A percentile compares a stretch with the other conserved stretches of the same genome.
These are phyloP conservation scores for Alternaria brassicae DNA, from an alignment of 2,329 filamentous ascomycete species.

Conservation along the genomic window DNA sequence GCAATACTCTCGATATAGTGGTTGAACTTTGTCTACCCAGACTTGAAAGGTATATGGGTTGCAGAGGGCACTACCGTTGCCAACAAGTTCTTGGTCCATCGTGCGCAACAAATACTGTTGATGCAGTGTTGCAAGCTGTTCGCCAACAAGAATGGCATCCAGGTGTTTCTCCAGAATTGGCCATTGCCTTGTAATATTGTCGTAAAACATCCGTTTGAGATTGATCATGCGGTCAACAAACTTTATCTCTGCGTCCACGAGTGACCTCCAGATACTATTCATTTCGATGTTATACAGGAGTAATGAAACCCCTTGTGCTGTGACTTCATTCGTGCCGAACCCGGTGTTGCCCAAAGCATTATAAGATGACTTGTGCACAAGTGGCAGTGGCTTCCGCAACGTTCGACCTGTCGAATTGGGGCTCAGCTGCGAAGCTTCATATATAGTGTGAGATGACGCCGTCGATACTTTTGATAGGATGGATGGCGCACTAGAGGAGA, in stretches of 20 bases:
- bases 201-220: constrained; percentile 38
- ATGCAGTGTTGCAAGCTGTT: constrained; percentile 28
- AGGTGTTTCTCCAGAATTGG: constrained; percentile 36
- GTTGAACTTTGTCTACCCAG: constrained; percentile 31
- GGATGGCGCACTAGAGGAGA: constrained; percentile 11
- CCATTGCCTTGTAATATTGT: constrained; percentile 36
- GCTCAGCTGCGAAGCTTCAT: constrained; percentile 9
- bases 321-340: background rate
- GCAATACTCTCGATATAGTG: constrained; percentile 34
- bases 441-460: constrained; percentile 25
- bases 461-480: constrained; percentile 24
- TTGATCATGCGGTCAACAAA: constrained; percentile 36
- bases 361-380: constrained; percentile 20
- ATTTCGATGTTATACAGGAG: constrained; percentile 26
- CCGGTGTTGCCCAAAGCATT: constrained; percentile 10
- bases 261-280: constrained; percentile 30
- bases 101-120: constrained; percentile 28
- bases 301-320: background rate
- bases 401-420: constrained; percentile 5
- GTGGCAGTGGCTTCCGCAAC: constrained; percentile 21
- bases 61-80: constrained; percentile 21
- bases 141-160: constrained; percentile 26
- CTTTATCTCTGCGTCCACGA: constrained; percentile 32
- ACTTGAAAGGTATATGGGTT: constrained; percentile 31
- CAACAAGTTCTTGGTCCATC: constrained; percentile 27